Percentiles rank a stretch among this genome's conserved stretches.
These are phyloP conservation scores for Phoma herbarum DNA, from an alignment of 2,329 filamentous ascomycete genomes.

Conservation along the genomic window DNA sequence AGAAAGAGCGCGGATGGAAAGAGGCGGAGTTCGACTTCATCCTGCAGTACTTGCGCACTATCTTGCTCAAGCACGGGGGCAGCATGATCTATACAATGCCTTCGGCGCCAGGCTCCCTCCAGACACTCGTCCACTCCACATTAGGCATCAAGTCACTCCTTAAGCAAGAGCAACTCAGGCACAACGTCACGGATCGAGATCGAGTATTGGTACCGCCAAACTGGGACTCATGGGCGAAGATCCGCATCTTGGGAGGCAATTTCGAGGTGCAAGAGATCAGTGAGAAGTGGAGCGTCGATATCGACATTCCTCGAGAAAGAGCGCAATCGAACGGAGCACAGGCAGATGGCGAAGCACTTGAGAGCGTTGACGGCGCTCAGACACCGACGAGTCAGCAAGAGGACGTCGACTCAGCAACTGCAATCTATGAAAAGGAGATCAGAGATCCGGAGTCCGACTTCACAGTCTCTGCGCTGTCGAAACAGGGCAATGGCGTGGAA, in stretches of 20 bases:
- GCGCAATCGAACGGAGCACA: slow-evolving; percentile 35
- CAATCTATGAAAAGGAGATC: slow-evolving; percentile 80
- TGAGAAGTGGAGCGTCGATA: slow-evolving; percentile 84
- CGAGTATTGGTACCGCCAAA: slow-evolving; percentile 95
- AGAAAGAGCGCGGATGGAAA: slow-evolving; percentile 91
- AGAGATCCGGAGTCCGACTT: slow-evolving; percentile 72
- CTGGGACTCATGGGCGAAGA: slow-evolving; percentile 99
- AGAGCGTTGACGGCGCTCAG: slow-evolving; percentile 21
- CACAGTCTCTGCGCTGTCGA: slow-evolving; percentile 51
- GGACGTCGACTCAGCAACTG: slow-evolving; percentile 65
- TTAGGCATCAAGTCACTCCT: slow-evolving; percentile 85
- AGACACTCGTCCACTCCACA: slow-evolving; percentile 82
- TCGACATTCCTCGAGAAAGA: slow-evolving; percentile 60
- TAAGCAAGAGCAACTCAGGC: slow-evolving; percentile 54
- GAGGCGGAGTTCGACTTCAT: slow-evolving; percentile 98
- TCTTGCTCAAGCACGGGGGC: slow-evolving; percentile 79
- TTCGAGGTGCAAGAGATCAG: slow-evolving; percentile 92
- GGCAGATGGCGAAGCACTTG: slow-evolving; percentile 23
- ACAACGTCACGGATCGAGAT: slow-evolving; percentile 91
- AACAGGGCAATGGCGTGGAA: slow-evolving; percentile 61
- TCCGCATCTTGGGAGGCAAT: slow-evolving; percentile 86
- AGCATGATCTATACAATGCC: slow-evolving; percentile 59
- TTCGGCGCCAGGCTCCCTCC: slow-evolving; percentile 74
- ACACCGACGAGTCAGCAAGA: slow-evolving; percentile 18
- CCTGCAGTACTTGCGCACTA: slow-evolving; percentile 88